These are phyloP conservation scores for Iris pallida DNA, from an alignment of 116 monocot genomes.

Conservation along the genomic window DNA sequence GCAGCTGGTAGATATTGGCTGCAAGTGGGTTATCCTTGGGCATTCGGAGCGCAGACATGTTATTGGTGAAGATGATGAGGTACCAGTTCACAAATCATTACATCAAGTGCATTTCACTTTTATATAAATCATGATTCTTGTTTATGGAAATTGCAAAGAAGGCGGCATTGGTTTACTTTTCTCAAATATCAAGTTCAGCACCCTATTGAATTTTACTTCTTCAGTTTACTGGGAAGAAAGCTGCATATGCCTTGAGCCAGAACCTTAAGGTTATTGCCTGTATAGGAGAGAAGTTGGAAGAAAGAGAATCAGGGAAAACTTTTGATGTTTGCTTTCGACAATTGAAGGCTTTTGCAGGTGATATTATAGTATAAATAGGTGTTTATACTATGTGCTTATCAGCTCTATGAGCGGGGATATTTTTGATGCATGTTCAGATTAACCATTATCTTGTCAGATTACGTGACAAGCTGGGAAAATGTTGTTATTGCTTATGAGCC, in stretches of 20 bases:
- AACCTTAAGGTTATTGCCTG: constrained; percentile 92
- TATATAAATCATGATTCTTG: not conserved
- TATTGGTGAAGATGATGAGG: constrained; percentile 93
- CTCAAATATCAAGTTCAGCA: not conserved
- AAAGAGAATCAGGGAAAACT: constrained; percentile 97
- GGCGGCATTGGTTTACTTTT: not conserved
- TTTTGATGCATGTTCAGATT: not conserved
- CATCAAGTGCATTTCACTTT: not conserved
- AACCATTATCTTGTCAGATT: constrained; percentile 37
- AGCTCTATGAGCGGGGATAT: too few species aligned
- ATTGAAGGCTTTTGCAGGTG: constrained; percentile 93
- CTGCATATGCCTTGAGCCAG: constrained; percentile 93
- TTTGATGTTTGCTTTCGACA: constrained; percentile 95
- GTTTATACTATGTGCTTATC: not conserved
- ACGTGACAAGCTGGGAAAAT: constrained; percentile 69
- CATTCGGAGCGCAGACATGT: constrained; percentile 94
- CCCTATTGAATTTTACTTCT: constrained; percentile 4
- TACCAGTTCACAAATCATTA: constrained; percentile 6
- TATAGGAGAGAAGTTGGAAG: constrained; percentile 94
- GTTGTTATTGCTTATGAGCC: constrained; percentile 98
- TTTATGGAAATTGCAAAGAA: not conserved
- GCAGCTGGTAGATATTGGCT: constrained; percentile 91
- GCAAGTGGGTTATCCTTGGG: constrained; percentile 96
- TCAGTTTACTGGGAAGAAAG: constrained; percentile 99
- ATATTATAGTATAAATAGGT: not conserved